Conservation (phyloP, 2,329 filamentous ascomycete species). For the Monosporascus sp. region DNA sequence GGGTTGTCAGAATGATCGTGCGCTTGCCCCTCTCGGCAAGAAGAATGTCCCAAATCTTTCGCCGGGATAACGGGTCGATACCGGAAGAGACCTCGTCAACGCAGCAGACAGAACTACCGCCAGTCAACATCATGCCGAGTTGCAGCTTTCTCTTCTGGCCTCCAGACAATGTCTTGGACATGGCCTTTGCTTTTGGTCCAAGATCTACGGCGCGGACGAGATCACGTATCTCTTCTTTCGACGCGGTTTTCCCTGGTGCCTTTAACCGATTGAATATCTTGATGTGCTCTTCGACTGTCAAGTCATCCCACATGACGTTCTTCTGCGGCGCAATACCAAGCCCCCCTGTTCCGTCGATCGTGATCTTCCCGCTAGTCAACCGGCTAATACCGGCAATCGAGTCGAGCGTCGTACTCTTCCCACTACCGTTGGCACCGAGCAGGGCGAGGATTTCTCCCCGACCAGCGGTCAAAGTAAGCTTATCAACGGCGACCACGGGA, state of each 20-base stretch:
- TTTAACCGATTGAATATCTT: conserved; percentile 81
- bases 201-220: conserved; percentile 72
- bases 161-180: conserved; percentile 75
- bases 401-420: conserved; percentile 86
- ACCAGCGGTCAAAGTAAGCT: conserved; percentile 64
- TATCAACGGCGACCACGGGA: conserved; percentile 73
- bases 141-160: conserved; percentile 92
- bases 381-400: conserved; percentile 79
- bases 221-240: conserved; percentile 52
- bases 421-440: conserved; percentile 83
- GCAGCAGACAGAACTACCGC: conserved; percentile 81
- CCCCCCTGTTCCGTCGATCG: conserved; percentile 71
- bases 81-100: conserved; percentile 89
- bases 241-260: conserved; percentile 50
- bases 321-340: conserved; percentile 88
- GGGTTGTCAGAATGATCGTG: conserved; percentile 84
- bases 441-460: conserved; percentile 82
- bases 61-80: conserved; percentile 76
- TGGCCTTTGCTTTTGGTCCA: conserved; percentile 65
- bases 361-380: conserved; percentile 70
- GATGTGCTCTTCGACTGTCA: conserved; percentile 83
- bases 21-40: conserved; percentile 75
- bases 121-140: conserved; percentile 91
- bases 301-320: conserved; percentile 87
- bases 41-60: conserved; percentile 93